A percentile compares a stretch with the other conserved stretches of the same genome.
Evolutionary conservation across 2,329 filamentous ascomycete species (phyloP).

Genomic region (Uncinocarpus reesii): DNA sequence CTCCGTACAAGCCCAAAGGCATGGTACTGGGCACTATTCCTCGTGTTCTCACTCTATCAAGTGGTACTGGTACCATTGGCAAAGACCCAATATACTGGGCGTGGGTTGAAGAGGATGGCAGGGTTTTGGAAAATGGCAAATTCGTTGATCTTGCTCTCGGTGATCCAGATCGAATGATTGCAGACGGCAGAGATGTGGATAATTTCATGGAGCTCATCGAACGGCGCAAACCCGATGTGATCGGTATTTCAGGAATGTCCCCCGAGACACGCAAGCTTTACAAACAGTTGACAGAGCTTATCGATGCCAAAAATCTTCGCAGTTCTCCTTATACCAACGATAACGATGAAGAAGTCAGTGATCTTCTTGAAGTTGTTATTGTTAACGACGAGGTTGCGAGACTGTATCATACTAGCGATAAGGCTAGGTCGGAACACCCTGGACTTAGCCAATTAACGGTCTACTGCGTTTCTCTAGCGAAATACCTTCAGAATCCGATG

Average conservation of each 20-base stretch:
- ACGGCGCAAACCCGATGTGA: conserved; percentile 74
- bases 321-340: conserved; percentile 78
- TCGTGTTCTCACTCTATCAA: conserved; percentile 76
- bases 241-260: conserved; percentile 79
- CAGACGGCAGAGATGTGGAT: conserved; percentile 55
- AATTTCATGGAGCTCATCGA: conserved; percentile 70
- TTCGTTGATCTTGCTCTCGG: conserved; percentile 64
- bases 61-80: conserved; percentile 66
- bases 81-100: conserved; percentile 77
- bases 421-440: conserved; percentile 70
- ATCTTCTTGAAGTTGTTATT: conserved; percentile 76
- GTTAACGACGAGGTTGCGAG: conserved; percentile 97
- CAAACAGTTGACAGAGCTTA: conserved; percentile 66
- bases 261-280: conserved; percentile 77
- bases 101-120: conserved; percentile 85
- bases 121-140: conserved; percentile 79
- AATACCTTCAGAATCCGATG: conserved; percentile 89
- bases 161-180: conserved; percentile 55
- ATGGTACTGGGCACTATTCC: conserved; percentile 82
- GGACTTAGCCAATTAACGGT: conserved; percentile 65
- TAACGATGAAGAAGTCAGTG: conserved; percentile 62
- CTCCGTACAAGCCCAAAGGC: conserved; percentile 88
- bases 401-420: conserved; percentile 81
- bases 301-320: conserved; percentile 65
- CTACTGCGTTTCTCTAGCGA: conserved; percentile 81